phyloP scores from a whole-genome alignment of 148 eudicot species.

The Spergularia marina region DNA sequence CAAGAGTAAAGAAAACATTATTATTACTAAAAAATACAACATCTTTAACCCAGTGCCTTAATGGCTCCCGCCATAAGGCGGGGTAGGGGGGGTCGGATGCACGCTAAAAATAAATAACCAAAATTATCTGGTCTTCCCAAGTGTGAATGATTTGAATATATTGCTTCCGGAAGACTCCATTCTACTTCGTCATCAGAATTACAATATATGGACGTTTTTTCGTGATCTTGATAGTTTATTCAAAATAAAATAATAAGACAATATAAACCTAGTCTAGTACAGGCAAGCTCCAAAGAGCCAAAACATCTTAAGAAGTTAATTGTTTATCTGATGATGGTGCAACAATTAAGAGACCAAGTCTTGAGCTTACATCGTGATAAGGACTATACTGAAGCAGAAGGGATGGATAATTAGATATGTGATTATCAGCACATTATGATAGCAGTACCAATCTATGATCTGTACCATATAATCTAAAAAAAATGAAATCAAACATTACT shows the following conservation, averaged over 20 bases:
- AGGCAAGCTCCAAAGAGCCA: background rate
- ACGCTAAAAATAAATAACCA: too few species aligned
- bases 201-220: background rate
- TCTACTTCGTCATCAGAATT: background rate
- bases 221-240: background rate
- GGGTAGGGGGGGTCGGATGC: too few species aligned
- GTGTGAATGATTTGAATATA: too few species aligned
- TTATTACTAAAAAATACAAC: too few species aligned
- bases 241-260: background rate
- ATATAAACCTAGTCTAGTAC: background rate
- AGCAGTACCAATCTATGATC: background rate
- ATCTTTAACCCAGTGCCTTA: too few species aligned
- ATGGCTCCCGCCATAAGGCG: too few species aligned
- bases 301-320: background rate
- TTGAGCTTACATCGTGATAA: constrained; percentile 1
- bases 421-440: background rate
- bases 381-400: background rate
- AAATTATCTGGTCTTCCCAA: too few species aligned
- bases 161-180: background rate
- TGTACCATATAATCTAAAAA: background rate
- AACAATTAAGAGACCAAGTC: background rate
- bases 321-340: background rate
- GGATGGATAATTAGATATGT: background rate
- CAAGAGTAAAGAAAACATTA: too few species aligned
- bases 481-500: too few species aligned